These are phyloP conservation scores for Plantago major DNA, from an alignment of 257 asterid genomes.

Conservation along the genomic window DNA sequence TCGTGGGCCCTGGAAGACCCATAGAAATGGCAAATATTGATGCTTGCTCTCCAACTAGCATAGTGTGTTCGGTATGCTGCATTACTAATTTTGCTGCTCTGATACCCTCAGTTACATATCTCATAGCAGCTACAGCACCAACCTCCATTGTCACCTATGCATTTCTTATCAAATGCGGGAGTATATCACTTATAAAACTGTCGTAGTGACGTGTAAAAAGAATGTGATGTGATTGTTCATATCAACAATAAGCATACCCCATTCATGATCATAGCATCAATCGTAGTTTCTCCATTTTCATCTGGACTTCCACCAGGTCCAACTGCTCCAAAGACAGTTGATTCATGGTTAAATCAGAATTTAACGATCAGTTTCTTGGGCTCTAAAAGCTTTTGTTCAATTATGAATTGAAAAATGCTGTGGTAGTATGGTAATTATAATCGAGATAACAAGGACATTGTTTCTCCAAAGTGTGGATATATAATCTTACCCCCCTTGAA, in stretches of 20 bases:
- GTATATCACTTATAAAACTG: constrained; percentile 14
- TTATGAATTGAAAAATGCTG: no score
- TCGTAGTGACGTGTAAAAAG: constrained; percentile 10
- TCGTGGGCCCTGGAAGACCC: constrained; percentile 93
- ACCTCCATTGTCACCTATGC: constrained; percentile 97
- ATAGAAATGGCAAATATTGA: constrained; percentile 82
- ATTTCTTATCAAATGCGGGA: constrained; percentile 47
- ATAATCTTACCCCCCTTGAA: no score
- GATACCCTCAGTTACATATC: constrained; percentile 81
- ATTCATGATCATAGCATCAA: constrained; percentile 94
- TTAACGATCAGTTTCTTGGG: no score
- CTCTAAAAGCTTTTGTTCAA: no score
- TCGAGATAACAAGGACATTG: no score
- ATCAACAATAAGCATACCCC: constrained; percentile 52
- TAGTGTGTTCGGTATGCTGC: constrained; percentile 78
- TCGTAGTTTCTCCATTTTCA: constrained; percentile 92
- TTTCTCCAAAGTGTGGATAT: no score
- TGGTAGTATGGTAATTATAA: no score
- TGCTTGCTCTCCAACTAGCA: constrained; percentile 96
- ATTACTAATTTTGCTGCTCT: constrained; percentile 81
- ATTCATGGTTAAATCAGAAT: background rate
- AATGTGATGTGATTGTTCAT: constrained; percentile 7
- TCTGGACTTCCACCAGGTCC: constrained; percentile 99
- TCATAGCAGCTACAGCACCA: constrained; percentile 97
- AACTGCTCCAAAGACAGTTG: constrained; percentile 43